Conservation (phyloP, 306 rosid genomes). For the Vicia villosa region DNA sequence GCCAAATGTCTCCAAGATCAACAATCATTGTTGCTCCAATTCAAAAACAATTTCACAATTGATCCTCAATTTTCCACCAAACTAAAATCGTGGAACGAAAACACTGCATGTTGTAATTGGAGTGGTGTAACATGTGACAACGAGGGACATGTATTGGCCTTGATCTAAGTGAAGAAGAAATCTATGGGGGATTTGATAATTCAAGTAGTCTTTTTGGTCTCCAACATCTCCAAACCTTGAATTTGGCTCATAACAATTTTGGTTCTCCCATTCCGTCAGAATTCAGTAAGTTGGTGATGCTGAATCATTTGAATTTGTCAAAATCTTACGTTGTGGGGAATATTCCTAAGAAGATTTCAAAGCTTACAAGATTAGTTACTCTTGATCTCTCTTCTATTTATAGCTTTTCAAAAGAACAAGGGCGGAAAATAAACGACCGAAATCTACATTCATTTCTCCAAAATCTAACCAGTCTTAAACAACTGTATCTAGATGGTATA, state of each 20-base stretch:
- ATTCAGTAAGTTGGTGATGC: conserved; percentile 17
- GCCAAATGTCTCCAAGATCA: neutral
- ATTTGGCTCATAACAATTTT: neutral
- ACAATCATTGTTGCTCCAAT: neutral
- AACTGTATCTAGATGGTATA: conserved; percentile 42
- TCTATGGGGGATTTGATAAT: conserved; percentile 9
- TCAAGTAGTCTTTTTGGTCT: conserved; percentile 37
- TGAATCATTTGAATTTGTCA: conserved; percentile 31
- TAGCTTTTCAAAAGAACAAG: too few species aligned
- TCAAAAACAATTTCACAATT: neutral
- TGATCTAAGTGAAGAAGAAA: conserved; percentile 13
- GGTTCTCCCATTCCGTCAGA: conserved; percentile 6
- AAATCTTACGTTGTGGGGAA: neutral
- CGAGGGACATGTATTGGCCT: conserved; percentile 39
- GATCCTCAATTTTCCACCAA: too few species aligned
- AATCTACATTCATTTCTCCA: conserved; percentile 15
- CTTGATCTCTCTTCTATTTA: conserved; percentile 27
- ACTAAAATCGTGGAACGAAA: too few species aligned
- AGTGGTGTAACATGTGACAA: too few species aligned
- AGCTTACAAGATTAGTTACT: conserved; percentile 3
- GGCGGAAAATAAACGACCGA: too few species aligned
- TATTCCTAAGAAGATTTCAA: conserved; percentile 24
- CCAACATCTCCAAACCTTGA: conserved; percentile 26
- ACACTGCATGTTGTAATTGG: too few species aligned
- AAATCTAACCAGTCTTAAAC: conserved; percentile 31